Evolutionary conservation across 352 stramenopile genomes (phyloP), one percentile per base, ranked within the genome.

Genomic region (Globisporangium ultimum): DNA sequence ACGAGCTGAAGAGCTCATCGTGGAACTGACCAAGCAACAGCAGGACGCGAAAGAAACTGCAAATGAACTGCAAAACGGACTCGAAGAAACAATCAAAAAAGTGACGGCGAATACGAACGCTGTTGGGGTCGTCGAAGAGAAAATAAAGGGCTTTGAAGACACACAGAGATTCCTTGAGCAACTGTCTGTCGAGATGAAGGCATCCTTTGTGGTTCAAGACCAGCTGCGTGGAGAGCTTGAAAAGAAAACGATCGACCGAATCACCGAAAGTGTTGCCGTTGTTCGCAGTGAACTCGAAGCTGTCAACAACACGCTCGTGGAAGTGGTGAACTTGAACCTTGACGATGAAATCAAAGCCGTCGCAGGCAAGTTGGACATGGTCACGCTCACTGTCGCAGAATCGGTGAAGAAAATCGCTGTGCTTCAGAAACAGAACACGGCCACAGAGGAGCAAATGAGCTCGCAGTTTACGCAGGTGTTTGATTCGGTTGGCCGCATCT

Each of bases 401-500:
- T 74, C 67, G 5, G 74, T 81, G n/a, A 70, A 80, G 15, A 91
- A 89, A 51, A 74, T 87, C 41, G 59, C 71, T 22, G 55, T 69
- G 10, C 67, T 82, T 3, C 76, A 88, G 47, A 91, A 91, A 64
- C 81, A 89, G 51, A 70, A 59, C 2, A 59, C 68, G 7, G 55
- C 69, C 10, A 67, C 65, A 1, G 81, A 91, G 46, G 81, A 89
- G 11, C 72, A 88, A 42, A 84, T 70, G 42, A 75, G 73, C 17
- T 66, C 68, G 45, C 79, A 91, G 58, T 87, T 89, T 45, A 68
- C 71, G 2, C 79, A 89, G 48, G 68, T 68, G 0, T 88, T 89
- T 40, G 79, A 89, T 53, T 87, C 81, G 32, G 70, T 89, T 8
- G 81, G 89, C 22, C 75, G 78, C 0, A 77, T 89, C 9, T 58